phyloP scores from a whole-genome alignment of 129 eudicot species.

The Tanacetum coccineum region DNA sequence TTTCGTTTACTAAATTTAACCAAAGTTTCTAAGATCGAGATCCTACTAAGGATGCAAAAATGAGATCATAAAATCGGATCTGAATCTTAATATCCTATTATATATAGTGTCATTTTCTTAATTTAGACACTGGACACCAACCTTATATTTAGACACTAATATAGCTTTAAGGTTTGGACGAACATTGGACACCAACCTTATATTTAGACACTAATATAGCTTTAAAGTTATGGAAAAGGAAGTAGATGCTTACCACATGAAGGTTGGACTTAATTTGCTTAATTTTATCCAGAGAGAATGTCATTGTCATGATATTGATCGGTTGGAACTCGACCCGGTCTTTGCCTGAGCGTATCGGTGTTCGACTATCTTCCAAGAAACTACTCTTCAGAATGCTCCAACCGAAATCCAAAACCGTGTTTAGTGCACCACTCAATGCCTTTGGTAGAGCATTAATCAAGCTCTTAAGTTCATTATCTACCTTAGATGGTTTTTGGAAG shows the following conservation, averaged over 20 bases:
- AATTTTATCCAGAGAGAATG: constrained; percentile 59
- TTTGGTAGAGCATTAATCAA: constrained; percentile 23
- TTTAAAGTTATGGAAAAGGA: not conserved
- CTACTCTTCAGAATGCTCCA: constrained; percentile 63
- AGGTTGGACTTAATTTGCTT: constrained; percentile 55
- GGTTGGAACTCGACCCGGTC: constrained; percentile 64
- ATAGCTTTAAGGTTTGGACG: too few relatives aligned
- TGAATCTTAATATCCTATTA: too few relatives aligned
- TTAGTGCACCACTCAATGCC: constrained; percentile 15
- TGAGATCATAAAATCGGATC: too few relatives aligned
- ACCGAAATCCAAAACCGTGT: constrained; percentile 52
- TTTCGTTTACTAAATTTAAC: too few relatives aligned
- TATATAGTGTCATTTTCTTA: too few relatives aligned
- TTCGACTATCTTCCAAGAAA: constrained; percentile 43
- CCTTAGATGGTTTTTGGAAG: constrained; percentile 21
- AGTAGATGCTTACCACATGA: constrained; percentile 48
- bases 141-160: too few relatives aligned
- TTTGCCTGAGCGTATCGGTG: constrained; percentile 65
- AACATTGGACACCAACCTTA: not conserved
- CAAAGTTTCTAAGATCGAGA: too few relatives aligned
- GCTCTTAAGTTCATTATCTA: constrained; percentile 15
- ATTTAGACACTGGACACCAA: too few relatives aligned
- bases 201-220: not conserved
- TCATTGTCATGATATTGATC: constrained; percentile 36
- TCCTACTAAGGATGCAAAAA: too few relatives aligned